These are phyloP conservation scores for Suillus hirtellus DNA, from an alignment of 768 basidiomycete genomes.

Conservation along the genomic window DNA sequence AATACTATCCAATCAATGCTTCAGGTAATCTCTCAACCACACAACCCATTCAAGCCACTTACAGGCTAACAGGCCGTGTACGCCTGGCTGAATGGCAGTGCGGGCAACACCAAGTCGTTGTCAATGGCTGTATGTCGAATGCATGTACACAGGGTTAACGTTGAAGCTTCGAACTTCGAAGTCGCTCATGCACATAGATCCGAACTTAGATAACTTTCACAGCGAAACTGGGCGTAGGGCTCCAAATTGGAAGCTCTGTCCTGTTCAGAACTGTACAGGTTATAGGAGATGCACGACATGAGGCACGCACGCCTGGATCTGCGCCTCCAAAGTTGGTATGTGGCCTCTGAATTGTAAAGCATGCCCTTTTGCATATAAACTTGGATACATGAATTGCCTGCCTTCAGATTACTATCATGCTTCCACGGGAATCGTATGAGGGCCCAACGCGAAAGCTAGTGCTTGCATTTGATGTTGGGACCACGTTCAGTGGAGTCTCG, in stretches of 20 bases:
- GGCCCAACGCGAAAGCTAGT: conserved; percentile 43
- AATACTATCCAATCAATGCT: neutral
- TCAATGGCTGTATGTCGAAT: no score
- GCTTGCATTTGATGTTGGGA: conserved; percentile 45
- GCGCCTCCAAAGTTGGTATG: neutral
- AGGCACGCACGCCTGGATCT: neutral
- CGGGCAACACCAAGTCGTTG: neutral
- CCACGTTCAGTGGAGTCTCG: conserved; percentile 43
- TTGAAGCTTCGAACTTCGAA: neutral
- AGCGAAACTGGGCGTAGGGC: neutral
- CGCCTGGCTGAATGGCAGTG: neutral
- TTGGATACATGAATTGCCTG: no score
- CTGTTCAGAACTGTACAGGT: neutral
- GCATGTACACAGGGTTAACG: neutral
- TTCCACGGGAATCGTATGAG: conserved; percentile 31
- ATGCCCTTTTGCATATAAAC: neutral
- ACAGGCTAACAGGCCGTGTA: neutral
- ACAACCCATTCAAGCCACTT: neutral
- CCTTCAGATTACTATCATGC: conserved; percentile 22
- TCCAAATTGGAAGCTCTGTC: neutral
- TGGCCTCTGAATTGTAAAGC: neutral
- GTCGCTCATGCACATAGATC: neutral
- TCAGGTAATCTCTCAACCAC: neutral
- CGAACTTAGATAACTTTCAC: neutral
- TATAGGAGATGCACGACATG: neutral